These are phyloP conservation scores for Berberis vulgaris DNA, from an alignment of 164 flowering plant genomes.

Conservation along the genomic window DNA sequence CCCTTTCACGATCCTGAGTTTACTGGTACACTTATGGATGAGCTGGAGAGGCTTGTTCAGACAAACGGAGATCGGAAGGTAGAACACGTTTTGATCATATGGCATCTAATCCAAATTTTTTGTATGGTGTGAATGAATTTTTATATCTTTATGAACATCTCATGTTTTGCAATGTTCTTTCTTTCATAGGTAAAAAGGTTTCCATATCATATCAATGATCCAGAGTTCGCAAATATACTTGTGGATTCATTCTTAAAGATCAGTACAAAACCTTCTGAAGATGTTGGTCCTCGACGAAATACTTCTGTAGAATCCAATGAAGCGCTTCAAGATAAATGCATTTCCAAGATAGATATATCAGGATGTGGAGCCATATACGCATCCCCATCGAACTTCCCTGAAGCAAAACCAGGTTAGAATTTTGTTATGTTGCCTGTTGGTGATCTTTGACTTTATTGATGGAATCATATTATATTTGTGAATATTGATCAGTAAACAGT, in stretches of 20 bases:
- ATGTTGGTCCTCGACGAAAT: slow-evolving; percentile 11
- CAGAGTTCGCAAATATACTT: slow-evolving; percentile 63
- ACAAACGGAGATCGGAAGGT: slow-evolving; percentile 67
- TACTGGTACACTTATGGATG: slow-evolving; percentile 48
- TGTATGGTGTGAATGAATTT: neutral
- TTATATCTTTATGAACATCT: neutral
- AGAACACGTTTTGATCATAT: neutral
- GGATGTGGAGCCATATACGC: slow-evolving; percentile 18
- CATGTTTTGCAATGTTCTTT: slow-evolving; percentile 6
- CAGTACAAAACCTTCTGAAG: slow-evolving; percentile 16
- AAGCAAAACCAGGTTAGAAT: slow-evolving; percentile 75
- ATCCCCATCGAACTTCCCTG: slow-evolving; percentile 52
- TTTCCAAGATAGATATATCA: slow-evolving; percentile 9
- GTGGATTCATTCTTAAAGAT: slow-evolving; percentile 76
- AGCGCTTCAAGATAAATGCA: slow-evolving; percentile 20
- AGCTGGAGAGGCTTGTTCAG: slow-evolving; percentile 53
- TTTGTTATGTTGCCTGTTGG: neutral
- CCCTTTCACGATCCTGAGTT: slow-evolving; percentile 80
- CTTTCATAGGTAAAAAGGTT: slow-evolving; percentile 46
- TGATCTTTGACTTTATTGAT: neutral
- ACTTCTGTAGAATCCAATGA: slow-evolving; percentile 14
- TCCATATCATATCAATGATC: slow-evolving; percentile 82
- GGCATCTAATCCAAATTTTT: neutral
- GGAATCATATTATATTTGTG: too few species aligned
- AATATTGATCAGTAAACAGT: too few species aligned